phyloP scores from a whole-genome alignment of 306 rosid species.

The Fragaria vesca region DNA sequence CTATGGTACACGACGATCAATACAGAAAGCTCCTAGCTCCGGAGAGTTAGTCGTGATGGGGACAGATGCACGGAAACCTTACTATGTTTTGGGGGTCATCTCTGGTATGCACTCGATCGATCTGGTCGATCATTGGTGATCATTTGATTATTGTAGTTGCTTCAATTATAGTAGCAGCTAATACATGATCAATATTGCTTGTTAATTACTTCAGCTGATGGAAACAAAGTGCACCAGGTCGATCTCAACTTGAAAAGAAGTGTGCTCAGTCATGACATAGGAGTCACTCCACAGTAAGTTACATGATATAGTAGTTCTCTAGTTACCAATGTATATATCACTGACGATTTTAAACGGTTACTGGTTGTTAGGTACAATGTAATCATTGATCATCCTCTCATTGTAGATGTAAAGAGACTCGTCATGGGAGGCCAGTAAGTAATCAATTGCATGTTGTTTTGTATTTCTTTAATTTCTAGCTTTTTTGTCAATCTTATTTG shows the following conservation, averaged over 20 bases:
- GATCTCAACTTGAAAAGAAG: slow-evolving; percentile 58
- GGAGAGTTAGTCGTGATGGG: slow-evolving; percentile 64
- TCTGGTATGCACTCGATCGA: slow-evolving; percentile 46
- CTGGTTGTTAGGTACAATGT: slow-evolving; percentile 52
- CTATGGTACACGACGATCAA: not conserved
- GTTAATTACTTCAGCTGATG: slow-evolving; percentile 54
- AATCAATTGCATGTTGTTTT: not conserved
- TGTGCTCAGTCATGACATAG: slow-evolving; percentile 54
- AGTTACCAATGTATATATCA: not conserved
- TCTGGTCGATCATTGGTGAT: not conserved
- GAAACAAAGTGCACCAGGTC: slow-evolving; percentile 49
- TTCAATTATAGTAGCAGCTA: not conserved
- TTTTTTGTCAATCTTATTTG: not conserved
- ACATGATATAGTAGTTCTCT: no score
- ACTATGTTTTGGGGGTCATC: slow-evolving; percentile 45
- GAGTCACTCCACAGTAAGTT: slow-evolving; percentile 56
- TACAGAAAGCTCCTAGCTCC: slow-evolving; percentile 57
- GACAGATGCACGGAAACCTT: slow-evolving; percentile 50
- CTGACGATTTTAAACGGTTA: not conserved
- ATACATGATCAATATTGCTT: not conserved
- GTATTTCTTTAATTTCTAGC: no score
- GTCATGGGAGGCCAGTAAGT: slow-evolving; percentile 64
- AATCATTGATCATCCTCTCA: slow-evolving; percentile 65
- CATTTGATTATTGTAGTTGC: not conserved
- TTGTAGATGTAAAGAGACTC: slow-evolving; percentile 49